phyloP scores from a whole-genome alignment of 2,329 filamentous ascomycete genomes.

The Alternaria gansuensis region DNA sequence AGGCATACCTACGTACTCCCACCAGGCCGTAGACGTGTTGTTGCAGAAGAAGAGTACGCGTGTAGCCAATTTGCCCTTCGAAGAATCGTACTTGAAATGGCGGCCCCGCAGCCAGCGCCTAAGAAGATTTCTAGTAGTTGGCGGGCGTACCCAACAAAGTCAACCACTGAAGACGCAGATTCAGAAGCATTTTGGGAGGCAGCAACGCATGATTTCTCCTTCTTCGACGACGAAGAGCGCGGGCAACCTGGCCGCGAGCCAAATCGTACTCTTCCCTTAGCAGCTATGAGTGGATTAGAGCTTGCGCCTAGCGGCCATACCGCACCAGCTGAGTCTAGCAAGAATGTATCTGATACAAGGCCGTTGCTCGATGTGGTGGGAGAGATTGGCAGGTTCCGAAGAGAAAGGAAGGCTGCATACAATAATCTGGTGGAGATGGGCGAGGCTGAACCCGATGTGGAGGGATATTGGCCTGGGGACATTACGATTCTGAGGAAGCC shows the following conservation, averaged over 20 bases:
- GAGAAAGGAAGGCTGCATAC: constrained; percentile 61
- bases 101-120: constrained; percentile 32
- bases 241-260: constrained; percentile 59
- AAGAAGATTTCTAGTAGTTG: constrained; percentile 57
- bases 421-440: constrained; percentile 49
- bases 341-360: constrained; percentile 21
- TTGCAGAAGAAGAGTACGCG: constrained; percentile 60
- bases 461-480: constrained; percentile 68
- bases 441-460: constrained; percentile 52
- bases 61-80: constrained; percentile 64
- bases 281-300: constrained; percentile 57
- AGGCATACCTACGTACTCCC: constrained; percentile 66
- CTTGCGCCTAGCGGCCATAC: constrained; percentile 32
- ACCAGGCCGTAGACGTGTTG: constrained; percentile 62
- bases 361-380: constrained; percentile 60
- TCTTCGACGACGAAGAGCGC: constrained; percentile 68
- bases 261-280: constrained; percentile 57
- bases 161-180: constrained; percentile 67
- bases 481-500: constrained; percentile 64
- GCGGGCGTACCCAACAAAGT: constrained; percentile 59
- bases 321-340: constrained; percentile 17
- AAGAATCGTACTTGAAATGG: constrained; percentile 64
- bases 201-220: constrained; percentile 67
- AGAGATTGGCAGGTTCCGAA: constrained; percentile 64
- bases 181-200: constrained; percentile 68